Evolutionary conservation across 257 asterid genomes (phyloP), one percentile per base, ranked within the genome.

Genomic region (Solanum infundibuliforme): DNA sequence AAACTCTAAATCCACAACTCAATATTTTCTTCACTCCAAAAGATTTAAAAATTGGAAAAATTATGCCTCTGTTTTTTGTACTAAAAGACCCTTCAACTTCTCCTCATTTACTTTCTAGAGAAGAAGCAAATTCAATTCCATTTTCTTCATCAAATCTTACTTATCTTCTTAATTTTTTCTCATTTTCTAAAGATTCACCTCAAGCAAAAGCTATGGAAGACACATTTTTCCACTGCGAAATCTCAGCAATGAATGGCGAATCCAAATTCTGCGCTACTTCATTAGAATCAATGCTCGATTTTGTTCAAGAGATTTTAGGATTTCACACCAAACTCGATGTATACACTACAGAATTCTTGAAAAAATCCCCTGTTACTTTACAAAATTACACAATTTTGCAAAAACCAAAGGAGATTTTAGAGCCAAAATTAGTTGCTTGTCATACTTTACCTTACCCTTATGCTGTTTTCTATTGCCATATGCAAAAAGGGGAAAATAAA

Each of bases 361-460:
- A 93, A 0, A 87, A 91, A 13, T 36, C 90, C 1, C 76, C 90
- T 12, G 35, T 90, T 77, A 27, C 83, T 41, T 58, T 95, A 71
- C 98, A 95, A 89, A 95, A 90, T 88, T 96, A 95, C 89, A 93
- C 97, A 1, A 84, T 96, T n/a, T 5, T 36, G 10, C 92, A 89
- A 43, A 29, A 66, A 68, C 94, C 94, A 3, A 2, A 14, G 41
- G 94, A 87, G 16, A 88, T 94, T 35, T 43, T 48, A 27, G 91
- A 92, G 18, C 71, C 87, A 2, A 92, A 32, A 75, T 89, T 94
- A 14, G 87, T 96, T 6, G 95, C 90, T 1, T 96, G 99, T 88
- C 99, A 96, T 88, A 48, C 87, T 25, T 83, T 96, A 91, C 96
- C 99, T 87, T 96, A 96, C 85, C 98, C 99, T 4, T 95, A 96